Conservation (phyloP, 306 rosid genomes). For the Vigna nakashimae region DNA sequence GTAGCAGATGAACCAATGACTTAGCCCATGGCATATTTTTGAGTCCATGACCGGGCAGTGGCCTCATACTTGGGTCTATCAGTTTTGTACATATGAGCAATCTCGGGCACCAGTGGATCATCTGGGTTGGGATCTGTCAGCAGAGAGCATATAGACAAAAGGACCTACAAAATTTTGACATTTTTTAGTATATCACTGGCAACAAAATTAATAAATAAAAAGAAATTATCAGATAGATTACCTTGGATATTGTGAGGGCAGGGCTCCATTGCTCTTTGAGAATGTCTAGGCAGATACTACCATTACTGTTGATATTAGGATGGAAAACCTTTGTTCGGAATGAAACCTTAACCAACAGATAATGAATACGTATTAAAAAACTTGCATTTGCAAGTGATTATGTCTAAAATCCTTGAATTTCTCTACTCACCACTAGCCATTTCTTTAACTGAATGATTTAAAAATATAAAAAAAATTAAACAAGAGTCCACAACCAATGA, state of each 20-base stretch:
- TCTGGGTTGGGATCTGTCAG: slow-evolving; percentile 48
- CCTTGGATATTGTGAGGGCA: slow-evolving; percentile 45
- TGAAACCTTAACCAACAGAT: slow-evolving; percentile 35
- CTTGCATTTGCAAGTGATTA: background rate
- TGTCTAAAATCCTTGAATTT: slow-evolving; percentile 16
- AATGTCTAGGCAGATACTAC: slow-evolving; percentile 46
- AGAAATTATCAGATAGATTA: background rate
- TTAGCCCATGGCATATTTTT: slow-evolving; percentile 49
- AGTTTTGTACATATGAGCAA: slow-evolving; percentile 47
- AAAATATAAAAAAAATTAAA: too few species aligned
- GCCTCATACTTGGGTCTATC: slow-evolving; percentile 39
- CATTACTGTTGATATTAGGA: slow-evolving; percentile 46
- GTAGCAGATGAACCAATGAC: background rate
- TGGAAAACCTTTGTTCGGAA: slow-evolving; percentile 46
- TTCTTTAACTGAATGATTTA: background rate
- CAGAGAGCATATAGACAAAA: slow-evolving; percentile 41
- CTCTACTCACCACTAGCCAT: background rate
- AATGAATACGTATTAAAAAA: background rate
- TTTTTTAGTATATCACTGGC: background rate
- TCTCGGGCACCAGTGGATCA: slow-evolving; percentile 47
- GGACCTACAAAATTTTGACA: slow-evolving; percentile 17
- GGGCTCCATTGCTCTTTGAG: slow-evolving; percentile 50
- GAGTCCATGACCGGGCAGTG: slow-evolving; percentile 46
- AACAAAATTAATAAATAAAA: background rate
- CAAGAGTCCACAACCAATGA: background rate